Base-by-base conservation (phyloP, 257 asterid genomes). In the Solanum lignicaule region DNA sequence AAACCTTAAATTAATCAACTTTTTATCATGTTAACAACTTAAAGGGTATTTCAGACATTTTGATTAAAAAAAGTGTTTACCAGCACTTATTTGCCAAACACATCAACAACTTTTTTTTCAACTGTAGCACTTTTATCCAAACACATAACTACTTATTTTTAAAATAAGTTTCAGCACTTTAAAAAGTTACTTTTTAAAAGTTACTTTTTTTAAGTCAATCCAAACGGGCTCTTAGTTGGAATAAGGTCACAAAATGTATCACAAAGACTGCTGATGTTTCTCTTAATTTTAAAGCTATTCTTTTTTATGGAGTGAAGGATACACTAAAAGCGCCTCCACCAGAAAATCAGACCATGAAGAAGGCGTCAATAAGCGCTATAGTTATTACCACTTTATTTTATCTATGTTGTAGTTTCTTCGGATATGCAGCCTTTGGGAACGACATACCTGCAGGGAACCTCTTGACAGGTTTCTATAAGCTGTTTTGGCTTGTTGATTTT, bases 361-460 rank as follows among this genome's bases (percentile, higher is more conserved):
- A 88, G 68, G 95, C 95, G 7, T 90, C 98, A 4, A 71, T 89
- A n/a, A 78, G 83, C 23, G 89, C 98, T 7, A 89, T 92, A 36
- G 32, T 87, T 20, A 86, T 84, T 29, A 93, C 94, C 8, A 91
- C 96, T 27, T 90, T 92, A 88, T 93, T 95, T 90, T 93, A 93
- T 87, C 90, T 93, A 27, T 86, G 91, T 43, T 94, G 94, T 46
- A 97, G 95, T 43, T 90, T 96, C 87, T 91, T 94, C 14, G 95
- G 98, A 7, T 95, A 95, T 48, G 98, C 96, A 84, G 96, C 98
- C 13, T 95, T 95, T 9, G 98, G 98, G 11, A 91, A 89, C 78
- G 76, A 89, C 20, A 89, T 95, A 0, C 98, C 16, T 43, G 6
- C 95, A 0, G 98, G 98, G 41, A 95, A 95, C 84, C 91, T 95